Conservation (phyloP, 2,329 filamentous ascomycete genomes). For the Septoria petroselini region DNA sequence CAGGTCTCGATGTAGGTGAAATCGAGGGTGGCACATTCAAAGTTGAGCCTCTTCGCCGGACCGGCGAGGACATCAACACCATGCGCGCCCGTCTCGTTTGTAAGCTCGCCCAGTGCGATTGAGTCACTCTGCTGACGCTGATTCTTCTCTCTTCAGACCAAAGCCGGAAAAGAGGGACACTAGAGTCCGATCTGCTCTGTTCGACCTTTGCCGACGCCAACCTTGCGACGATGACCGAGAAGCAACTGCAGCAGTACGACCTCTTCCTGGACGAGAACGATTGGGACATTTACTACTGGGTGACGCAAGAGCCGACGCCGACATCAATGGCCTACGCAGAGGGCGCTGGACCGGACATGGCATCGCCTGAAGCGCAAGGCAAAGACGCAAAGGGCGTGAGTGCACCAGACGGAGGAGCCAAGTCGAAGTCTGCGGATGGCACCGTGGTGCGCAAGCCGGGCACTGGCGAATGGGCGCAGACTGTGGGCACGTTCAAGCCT, state of each 20-base stretch:
- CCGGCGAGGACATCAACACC: slow-evolving; percentile 78
- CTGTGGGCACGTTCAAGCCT: slow-evolving; percentile 87
- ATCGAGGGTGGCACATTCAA: slow-evolving; percentile 81
- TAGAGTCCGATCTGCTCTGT: slow-evolving; percentile 92
- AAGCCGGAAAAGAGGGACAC: slow-evolving; percentile 90
- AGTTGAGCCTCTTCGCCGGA: slow-evolving; percentile 82
- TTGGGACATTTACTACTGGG: slow-evolving; percentile 99
- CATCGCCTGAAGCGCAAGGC: slow-evolving; percentile 47
- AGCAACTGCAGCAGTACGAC: slow-evolving; percentile 81
- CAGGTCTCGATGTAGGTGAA: slow-evolving; percentile 78
- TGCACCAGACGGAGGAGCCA: too few species aligned
- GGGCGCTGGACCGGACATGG: slow-evolving; percentile 46
- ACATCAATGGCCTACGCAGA: slow-evolving; percentile 58
- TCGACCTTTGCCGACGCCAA: slow-evolving; percentile 87
- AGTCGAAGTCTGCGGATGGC: slow-evolving; percentile 29
- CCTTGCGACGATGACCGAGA: slow-evolving; percentile 67
- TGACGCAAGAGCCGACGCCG: slow-evolving; percentile 72
- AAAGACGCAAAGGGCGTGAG: slow-evolving; percentile 37
- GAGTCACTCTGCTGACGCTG: slow-evolving; percentile 31
- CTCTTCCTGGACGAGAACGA: slow-evolving; percentile 96
- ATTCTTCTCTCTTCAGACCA: slow-evolving; percentile 63
- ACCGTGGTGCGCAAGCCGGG: slow-evolving; percentile 51
- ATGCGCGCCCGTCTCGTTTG: slow-evolving; percentile 84
- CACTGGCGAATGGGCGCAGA: slow-evolving; percentile 92
- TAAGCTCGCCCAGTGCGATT: slow-evolving; percentile 35